Evolutionary conservation across 1,284 basidiomycete species (phyloP).

Genomic region (Cryptococcus amylolentus): DNA sequence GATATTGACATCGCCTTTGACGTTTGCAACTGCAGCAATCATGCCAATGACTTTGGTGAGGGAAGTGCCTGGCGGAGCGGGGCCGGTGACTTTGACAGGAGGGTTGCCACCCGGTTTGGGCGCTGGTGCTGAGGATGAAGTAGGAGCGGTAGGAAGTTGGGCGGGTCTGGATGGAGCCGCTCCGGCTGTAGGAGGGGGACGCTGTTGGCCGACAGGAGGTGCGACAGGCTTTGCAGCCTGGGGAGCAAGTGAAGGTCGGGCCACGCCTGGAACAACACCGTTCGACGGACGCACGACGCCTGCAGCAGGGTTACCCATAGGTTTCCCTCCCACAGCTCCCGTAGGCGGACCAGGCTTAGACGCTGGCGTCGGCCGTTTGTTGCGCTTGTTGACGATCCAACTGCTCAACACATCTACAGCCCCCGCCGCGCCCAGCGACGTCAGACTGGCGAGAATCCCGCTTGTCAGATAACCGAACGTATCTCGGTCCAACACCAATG

Average conservation of each 20-base stretch:
- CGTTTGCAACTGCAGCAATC: slow-evolving; percentile 46
- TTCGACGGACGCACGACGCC: slow-evolving; percentile 4
- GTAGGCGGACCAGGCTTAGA: slow-evolving; percentile 23
- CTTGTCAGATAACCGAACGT: slow-evolving; percentile 43
- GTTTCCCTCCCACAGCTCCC: slow-evolving; percentile 14
- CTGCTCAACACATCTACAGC: slow-evolving; percentile 43
- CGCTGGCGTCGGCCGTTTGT: slow-evolving; percentile 28
- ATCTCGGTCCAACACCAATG: slow-evolving; percentile 36
- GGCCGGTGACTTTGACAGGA: slow-evolving; percentile 25
- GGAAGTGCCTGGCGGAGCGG: slow-evolving; percentile 42
- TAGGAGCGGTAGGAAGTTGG: background rate
- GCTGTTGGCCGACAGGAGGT: background rate
- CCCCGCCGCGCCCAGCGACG: slow-evolving; percentile 35
- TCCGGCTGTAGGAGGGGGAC: background rate
- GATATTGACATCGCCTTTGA: slow-evolving; percentile 43
- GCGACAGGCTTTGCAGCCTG: background rate
- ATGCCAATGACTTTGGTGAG: slow-evolving; percentile 44
- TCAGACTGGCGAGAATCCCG: slow-evolving; percentile 43
- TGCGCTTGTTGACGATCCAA: slow-evolving; percentile 45
- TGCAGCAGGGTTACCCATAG: slow-evolving; percentile 8
- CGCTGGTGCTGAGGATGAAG: background rate
- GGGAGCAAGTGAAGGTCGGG: background rate
- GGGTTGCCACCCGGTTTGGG: background rate
- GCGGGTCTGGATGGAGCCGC: background rate
- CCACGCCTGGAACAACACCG: background rate